A percentile compares a stretch with the other conserved stretches of the same genome.
Conservation (phyloP, 73 alveolate species). For the Paramecium tetraurelia region DNA sequence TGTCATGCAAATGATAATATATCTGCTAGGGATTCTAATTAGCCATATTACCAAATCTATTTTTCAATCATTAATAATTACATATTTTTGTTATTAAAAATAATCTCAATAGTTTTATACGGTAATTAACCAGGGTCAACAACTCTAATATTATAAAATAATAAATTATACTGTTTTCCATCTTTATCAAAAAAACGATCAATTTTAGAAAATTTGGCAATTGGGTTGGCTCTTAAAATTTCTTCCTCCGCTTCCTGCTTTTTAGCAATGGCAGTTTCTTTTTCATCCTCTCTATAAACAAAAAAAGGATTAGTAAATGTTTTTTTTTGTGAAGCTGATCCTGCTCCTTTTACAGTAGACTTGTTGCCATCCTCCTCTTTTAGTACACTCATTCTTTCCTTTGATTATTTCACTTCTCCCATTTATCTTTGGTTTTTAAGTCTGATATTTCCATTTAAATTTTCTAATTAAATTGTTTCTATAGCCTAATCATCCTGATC, state of each 20-base stretch:
- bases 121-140: conserved; percentile 44
- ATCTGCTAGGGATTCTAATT: conserved; percentile 45
- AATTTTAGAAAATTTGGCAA: conserved; percentile 41
- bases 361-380: background rate
- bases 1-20: conserved; percentile 52
- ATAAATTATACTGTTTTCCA: background rate
- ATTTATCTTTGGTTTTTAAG: background rate
- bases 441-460: background rate
- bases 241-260: conserved; percentile 34
- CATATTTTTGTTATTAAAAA: conserved; percentile 58
- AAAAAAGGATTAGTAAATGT: background rate
- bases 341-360: background rate
- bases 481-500: background rate
- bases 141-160: background rate
- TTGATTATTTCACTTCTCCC: background rate
- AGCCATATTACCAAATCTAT: conserved; percentile 50
- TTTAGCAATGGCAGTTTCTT: background rate
- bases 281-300: background rate
- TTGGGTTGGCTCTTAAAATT: background rate
- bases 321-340: background rate
- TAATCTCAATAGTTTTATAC: conserved; percentile 2
- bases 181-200: conserved; percentile 16
- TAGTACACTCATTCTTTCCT: background rate
- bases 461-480: background rate
- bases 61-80: background rate